Conservation (phyloP, 2,329 filamentous ascomycete genomes). For the Venturiaceae sp. region DNA sequence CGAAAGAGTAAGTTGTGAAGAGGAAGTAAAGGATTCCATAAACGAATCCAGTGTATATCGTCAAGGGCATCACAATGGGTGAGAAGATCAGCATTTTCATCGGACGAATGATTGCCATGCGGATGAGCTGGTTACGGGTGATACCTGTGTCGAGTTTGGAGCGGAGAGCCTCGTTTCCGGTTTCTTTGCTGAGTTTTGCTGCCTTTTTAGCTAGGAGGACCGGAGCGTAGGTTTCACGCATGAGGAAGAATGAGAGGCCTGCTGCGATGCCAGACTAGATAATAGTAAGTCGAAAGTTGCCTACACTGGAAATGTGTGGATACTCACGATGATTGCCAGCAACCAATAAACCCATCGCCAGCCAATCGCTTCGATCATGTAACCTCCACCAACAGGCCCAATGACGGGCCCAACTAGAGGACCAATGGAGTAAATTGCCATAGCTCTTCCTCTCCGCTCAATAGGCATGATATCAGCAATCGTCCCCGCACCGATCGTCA, state of each 20-base stretch:
- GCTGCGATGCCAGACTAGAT: neutral
- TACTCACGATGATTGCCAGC: conserved; percentile 20
- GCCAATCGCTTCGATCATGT: conserved; percentile 27
- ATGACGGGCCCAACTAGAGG: conserved; percentile 31
- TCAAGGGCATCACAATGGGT: conserved; percentile 23
- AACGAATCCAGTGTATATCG: conserved; percentile 24
- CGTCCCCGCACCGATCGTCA: conserved; percentile 28
- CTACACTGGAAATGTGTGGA: conserved; percentile 46
- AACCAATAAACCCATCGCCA: conserved; percentile 40
- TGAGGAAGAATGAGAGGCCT: conserved; percentile 22
- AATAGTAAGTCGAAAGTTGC: conserved; percentile 41
- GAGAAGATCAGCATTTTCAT: conserved; percentile 27
- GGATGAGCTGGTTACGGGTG: conserved; percentile 27
- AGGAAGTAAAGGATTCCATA: conserved; percentile 31
- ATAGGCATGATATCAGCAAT: conserved; percentile 26
- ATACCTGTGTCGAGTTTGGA: conserved; percentile 30
- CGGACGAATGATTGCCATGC: conserved; percentile 31
- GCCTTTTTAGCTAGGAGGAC: conserved; percentile 39
- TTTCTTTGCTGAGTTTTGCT: conserved; percentile 38
- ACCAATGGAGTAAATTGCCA: conserved; percentile 25
- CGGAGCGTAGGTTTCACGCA: conserved; percentile 40
- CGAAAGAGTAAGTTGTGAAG: conserved; percentile 34
- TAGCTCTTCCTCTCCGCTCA: conserved; percentile 26
- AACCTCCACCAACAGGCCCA: conserved; percentile 39
- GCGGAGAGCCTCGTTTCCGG: conserved; percentile 35